Evolutionary conservation across 1,284 basidiomycete species (phyloP), one percentile per base, ranked within the genome.

Genomic region (Rhodotorula sp.): DNA sequence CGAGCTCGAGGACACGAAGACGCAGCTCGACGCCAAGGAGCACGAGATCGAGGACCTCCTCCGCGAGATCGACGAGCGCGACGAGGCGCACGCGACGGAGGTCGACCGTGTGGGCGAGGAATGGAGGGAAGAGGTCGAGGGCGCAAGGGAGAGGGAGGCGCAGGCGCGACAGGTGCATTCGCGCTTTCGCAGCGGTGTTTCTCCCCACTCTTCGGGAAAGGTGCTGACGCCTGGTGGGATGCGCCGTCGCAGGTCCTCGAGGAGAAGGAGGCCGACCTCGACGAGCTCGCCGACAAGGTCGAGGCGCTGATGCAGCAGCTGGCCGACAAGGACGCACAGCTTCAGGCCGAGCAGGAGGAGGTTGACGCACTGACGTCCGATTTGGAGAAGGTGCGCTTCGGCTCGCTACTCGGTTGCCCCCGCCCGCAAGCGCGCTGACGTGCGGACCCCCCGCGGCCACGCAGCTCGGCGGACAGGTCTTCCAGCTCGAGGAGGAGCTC

Each of bases 21-120:
- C 92, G 70, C 90, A 92, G 81, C 82, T 92, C 46, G 89, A 91
- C 79, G 88, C 90, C 80, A 89, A 87, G 80, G 91, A 92, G 77
- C 90, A 91, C 75, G 91, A 93, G 48, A 81, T 90, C n/a, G 89
- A 90, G 67, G 84, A 88, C 80, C 88, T 89, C 84, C 85, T 86
- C 62, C 84, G 85, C 65, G 90, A 92, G 80, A 86, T 91, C 53
- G 88, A 90, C 13, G 87, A 90, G 50, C 80, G 91, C 56, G 83
- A 89, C 10, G 81, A 81, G 4, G 88, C 91, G 77, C 89, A 91
- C 77, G 85, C 87, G 68, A 84, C 85, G 32, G 67, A 75, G 61
- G 85, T 91, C 9, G 85, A 86, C 36, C 85, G 86, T 8, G 87
- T 90, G 7, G 90, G 91, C 76, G 86, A 88, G 57, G 88, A 90